Percentiles rank a stretch among this genome's conserved stretches.
Evolutionary conservation across 2,329 filamentous ascomycete genomes (phyloP).

Genomic region (Stemphylium lycopersici): DNA sequence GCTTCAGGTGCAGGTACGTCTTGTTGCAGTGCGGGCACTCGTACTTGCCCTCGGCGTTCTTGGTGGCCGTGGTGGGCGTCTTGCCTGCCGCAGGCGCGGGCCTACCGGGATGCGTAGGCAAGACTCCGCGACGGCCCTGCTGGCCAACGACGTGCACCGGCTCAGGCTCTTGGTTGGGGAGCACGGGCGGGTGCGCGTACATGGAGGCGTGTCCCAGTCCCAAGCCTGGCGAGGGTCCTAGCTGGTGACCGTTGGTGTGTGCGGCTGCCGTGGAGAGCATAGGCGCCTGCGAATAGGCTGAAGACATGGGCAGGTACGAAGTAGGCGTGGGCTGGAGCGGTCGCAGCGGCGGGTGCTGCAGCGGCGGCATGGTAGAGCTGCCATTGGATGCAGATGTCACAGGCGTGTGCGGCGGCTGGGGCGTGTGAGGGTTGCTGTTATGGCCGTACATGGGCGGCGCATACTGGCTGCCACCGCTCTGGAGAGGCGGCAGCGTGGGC

Average conservation of each 20-base stretch:
- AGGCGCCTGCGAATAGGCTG: constrained; percentile 45
- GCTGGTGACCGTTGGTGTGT: constrained; percentile 42
- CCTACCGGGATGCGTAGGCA: constrained; percentile 87
- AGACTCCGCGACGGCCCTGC: constrained; percentile 87
- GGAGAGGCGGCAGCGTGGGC: constrained; percentile 46
- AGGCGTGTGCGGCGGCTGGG: constrained; percentile 46
- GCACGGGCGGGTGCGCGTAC: constrained; percentile 45
- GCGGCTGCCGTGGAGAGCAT: constrained; percentile 42
- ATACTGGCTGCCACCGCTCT: constrained; percentile 35
- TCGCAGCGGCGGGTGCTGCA: constrained; percentile 47
- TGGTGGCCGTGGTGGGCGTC: constrained; percentile 83
- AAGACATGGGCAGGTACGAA: constrained; percentile 41
- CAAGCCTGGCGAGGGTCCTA: constrained; percentile 49
- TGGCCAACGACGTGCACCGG: constrained; percentile 94
- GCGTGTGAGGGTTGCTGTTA: constrained; percentile 48
- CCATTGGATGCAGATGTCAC: constrained; percentile 40
- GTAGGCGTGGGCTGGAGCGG: constrained; percentile 48
- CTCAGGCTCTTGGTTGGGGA: constrained; percentile 56
- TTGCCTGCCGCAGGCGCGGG: constrained; percentile 81
- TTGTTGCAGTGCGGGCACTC: constrained; percentile 98
- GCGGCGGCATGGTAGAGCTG: constrained; percentile 41
- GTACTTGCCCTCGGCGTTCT: constrained; percentile 97
- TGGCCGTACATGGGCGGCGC: constrained; percentile 42
- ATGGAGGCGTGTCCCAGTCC: constrained; percentile 47
- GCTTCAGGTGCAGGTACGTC: constrained; percentile 96